Conservation (phyloP, 2,329 filamentous ascomycete genomes). For the Arthrobotrys musiformis region DNA sequence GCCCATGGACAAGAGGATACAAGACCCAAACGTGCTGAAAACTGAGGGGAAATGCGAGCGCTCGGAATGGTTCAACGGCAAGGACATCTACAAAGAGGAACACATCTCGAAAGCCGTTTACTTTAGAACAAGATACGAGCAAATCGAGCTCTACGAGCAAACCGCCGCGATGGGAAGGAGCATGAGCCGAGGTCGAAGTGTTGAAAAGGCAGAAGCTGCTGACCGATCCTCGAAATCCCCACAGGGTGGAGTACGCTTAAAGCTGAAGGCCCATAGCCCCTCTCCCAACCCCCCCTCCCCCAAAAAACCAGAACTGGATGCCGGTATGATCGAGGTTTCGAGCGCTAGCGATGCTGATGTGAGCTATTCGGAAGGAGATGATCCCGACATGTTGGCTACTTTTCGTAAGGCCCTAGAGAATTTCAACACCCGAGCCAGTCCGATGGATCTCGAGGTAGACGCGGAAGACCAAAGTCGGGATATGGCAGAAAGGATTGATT, state of each 20-base stretch:
- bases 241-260: too few relatives aligned
- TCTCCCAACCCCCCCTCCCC: background rate
- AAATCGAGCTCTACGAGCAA: background rate
- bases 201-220: too few relatives aligned
- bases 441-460: background rate
- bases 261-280: background rate
- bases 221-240: too few relatives aligned
- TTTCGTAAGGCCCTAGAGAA: background rate
- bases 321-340: background rate
- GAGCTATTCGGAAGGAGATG: background rate
- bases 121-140: background rate
- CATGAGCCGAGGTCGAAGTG: background rate
- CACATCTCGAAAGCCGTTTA: background rate
- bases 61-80: constrained; percentile 42
- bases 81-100: constrained; percentile 26
- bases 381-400: constrained; percentile 1
- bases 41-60: constrained; percentile 13
- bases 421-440: background rate
- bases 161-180: background rate
- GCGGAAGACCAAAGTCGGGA: background rate
- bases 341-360: background rate
- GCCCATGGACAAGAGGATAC: constrained; percentile 35
- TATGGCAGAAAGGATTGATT: background rate
- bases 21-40: background rate
- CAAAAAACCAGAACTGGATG: background rate